Percentiles rank a stretch among this genome's conserved stretches.
These are phyloP conservation scores for Geosmithia morbida DNA, from an alignment of 2,329 filamentous ascomycete species.

Conservation along the genomic window DNA sequence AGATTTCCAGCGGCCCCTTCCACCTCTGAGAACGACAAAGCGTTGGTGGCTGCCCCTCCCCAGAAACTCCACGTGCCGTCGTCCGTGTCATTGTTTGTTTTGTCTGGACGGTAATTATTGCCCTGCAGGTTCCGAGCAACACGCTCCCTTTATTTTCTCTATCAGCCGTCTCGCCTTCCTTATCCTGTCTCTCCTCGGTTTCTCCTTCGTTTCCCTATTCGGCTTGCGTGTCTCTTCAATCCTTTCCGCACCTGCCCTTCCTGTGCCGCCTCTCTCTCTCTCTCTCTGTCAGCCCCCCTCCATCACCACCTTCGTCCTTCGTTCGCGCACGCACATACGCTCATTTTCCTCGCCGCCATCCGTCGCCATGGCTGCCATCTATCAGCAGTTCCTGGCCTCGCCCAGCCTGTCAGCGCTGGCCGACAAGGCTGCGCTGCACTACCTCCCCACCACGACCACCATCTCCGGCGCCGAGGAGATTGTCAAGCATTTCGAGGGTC, in stretches of 20 bases:
- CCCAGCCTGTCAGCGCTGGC: conserved; percentile 50
- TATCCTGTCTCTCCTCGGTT: background rate
- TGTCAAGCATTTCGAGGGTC: conserved; percentile 62
- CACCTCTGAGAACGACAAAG: no score
- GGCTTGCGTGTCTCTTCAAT: background rate
- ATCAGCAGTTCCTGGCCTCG: conserved; percentile 58
- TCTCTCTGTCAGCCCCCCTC: no score
- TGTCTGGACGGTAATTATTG: background rate
- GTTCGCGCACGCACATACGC: background rate
- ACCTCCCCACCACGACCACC: conserved; percentile 75
- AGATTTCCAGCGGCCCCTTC: no score
- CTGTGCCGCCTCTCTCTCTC: background rate
- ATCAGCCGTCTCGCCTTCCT: background rate
- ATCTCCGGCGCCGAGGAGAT: conserved; percentile 60
- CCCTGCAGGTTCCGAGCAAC: background rate
- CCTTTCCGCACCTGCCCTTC: background rate
- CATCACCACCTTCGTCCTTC: background rate
- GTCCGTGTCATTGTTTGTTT: background rate
- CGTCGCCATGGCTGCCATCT: conserved; percentile 31
- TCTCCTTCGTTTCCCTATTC: background rate
- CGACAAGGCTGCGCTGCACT: conserved; percentile 59
- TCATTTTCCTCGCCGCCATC: background rate
- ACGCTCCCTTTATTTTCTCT: background rate
- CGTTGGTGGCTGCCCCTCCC: background rate
- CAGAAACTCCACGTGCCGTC: background rate